phyloP scores from a whole-genome alignment of 164 flowering plant species.

The Magnolia kwangsiensis region DNA sequence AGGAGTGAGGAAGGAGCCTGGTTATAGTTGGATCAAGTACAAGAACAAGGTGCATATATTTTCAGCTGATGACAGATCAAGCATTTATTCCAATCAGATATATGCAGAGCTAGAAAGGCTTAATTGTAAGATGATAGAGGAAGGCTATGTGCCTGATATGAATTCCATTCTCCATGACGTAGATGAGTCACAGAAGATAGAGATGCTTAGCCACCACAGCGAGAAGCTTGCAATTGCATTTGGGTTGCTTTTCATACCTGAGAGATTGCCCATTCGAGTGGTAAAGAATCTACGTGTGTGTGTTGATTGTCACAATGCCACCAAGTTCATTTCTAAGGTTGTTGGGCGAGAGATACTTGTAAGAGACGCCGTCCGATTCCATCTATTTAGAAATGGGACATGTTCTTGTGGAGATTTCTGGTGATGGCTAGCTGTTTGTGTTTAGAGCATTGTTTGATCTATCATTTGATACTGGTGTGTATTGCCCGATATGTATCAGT shows the following conservation, averaged over 20 bases:
- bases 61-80: slow-evolving; percentile 74
- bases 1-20: slow-evolving; percentile 73
- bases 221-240: slow-evolving; percentile 32
- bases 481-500: no score
- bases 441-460: background rate
- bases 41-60: slow-evolving; percentile 64
- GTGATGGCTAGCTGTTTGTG: slow-evolving; percentile 26
- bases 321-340: slow-evolving; percentile 40
- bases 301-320: slow-evolving; percentile 83
- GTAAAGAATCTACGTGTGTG: slow-evolving; percentile 29
- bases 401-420: slow-evolving; percentile 96
- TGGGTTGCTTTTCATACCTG: slow-evolving; percentile 26
- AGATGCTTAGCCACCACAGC: slow-evolving; percentile 28
- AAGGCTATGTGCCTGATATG: slow-evolving; percentile 26
- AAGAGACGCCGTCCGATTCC: slow-evolving; percentile 50
- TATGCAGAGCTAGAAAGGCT: slow-evolving; percentile 38
- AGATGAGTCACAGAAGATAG: slow-evolving; percentile 20
- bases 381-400: slow-evolving; percentile 69
- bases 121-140: slow-evolving; percentile 15
- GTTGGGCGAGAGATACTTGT: slow-evolving; percentile 20
- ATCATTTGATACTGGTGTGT: no score
- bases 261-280: slow-evolving; percentile 20
- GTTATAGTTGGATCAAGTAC: slow-evolving; percentile 87
- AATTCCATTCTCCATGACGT: slow-evolving; percentile 25
- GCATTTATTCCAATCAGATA: slow-evolving; percentile 55